Evolutionary conservation across 148 eudicot genomes (phyloP).

Genomic region (Limonium bicolor): DNA sequence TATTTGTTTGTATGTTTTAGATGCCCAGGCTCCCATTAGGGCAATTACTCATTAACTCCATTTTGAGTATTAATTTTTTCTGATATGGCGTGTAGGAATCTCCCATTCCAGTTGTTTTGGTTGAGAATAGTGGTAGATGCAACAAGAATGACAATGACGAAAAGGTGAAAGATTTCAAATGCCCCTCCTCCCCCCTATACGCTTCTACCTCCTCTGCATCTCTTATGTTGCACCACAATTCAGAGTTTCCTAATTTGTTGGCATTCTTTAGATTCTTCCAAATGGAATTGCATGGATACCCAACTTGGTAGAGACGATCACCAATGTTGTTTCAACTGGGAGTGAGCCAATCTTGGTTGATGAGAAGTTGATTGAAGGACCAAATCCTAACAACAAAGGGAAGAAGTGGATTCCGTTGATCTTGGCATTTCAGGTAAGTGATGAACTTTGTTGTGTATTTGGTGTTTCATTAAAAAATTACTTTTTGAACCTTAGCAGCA

Average conservation of each 20-base stretch:
- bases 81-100: too few relatives aligned
- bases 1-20: too few relatives aligned
- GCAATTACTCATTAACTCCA: too few relatives aligned
- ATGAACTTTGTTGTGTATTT: neutral
- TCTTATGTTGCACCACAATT: too few relatives aligned
- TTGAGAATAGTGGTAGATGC: conserved; percentile 98
- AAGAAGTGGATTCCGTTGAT: conserved; percentile 64
- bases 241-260: neutral
- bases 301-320: conserved; percentile 51
- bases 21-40: too few relatives aligned
- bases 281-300: conserved; percentile 86
- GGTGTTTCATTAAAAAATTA: neutral
- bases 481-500: conserved; percentile 3
- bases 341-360: conserved; percentile 61
- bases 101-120: conserved; percentile 69
- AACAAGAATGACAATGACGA: conserved; percentile 68
- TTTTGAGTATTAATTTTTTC: conserved; percentile 3
- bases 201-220: too few relatives aligned
- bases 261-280: conserved; percentile 49
- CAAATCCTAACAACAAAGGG: conserved; percentile 64
- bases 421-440: conserved; percentile 54
- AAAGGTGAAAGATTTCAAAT: conserved; percentile 39
- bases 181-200: neutral
- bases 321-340: conserved; percentile 52
- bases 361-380: conserved; percentile 80